Conservation (phyloP, 169 alveolate genomes). For the Plasmodium fragile region DNA sequence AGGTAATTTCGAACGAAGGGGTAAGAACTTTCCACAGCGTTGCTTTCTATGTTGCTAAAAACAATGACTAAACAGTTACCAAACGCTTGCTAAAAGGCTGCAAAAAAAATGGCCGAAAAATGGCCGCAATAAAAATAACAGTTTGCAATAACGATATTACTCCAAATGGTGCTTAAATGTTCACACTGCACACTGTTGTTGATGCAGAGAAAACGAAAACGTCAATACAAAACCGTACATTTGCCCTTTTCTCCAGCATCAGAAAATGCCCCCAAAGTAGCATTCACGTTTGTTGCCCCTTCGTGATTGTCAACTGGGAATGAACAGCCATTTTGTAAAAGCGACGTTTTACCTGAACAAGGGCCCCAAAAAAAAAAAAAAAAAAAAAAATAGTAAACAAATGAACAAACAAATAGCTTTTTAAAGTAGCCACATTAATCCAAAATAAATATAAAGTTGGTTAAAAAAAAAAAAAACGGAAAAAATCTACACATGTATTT, state of each 20-base stretch:
- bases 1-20: not conserved
- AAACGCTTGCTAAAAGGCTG: not conserved
- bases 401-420: not conserved
- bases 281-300: not conserved
- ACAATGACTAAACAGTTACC: not conserved
- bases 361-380: not conserved
- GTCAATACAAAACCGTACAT: not conserved
- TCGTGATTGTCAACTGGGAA: not conserved
- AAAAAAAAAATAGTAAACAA: not conserved
- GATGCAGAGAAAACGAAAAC: not conserved
- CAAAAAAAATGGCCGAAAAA: not conserved
- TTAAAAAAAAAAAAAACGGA: slow-evolving; percentile 2
- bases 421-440: not conserved
- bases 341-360: not conserved
- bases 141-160: not conserved
- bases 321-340: slow-evolving; percentile 9
- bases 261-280: not conserved
- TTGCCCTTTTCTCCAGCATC: not conserved
- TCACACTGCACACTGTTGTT: not conserved
- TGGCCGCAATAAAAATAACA: not conserved
- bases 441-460: not conserved
- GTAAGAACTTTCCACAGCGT: not conserved
- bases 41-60: not conserved
- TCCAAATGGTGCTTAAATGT: not conserved
- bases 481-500: not conserved